Conservation (phyloP, 768 basidiomycete species). For the Astraeus odoratus region DNA sequence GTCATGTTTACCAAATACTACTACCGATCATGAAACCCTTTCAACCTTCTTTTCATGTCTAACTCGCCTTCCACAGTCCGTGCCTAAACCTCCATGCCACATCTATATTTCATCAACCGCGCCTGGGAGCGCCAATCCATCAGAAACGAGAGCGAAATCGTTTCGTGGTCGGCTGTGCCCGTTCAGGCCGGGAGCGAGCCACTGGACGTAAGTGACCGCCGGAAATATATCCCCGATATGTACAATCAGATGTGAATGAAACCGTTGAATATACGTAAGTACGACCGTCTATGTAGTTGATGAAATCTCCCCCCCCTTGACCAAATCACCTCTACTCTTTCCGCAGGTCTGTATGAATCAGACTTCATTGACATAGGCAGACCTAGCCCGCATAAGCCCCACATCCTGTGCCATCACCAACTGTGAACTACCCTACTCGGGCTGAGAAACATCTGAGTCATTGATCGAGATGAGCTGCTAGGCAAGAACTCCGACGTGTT, state of each 20-base stretch:
- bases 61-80: slow-evolving; percentile 12
- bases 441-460: slow-evolving; percentile 2
- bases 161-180: slow-evolving; percentile 10
- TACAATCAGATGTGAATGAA: slow-evolving; percentile 17
- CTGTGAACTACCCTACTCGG: slow-evolving; percentile 14
- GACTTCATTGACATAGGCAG: slow-evolving; percentile 10
- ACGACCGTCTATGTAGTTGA: slow-evolving; percentile 13
- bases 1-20: slow-evolving; percentile 3
- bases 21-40: slow-evolving; percentile 20
- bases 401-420: slow-evolving; percentile 20
- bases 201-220: slow-evolving; percentile 25
- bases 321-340: slow-evolving; percentile 7
- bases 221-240: slow-evolving; percentile 18
- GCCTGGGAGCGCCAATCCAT: slow-evolving; percentile 17
- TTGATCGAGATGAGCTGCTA: slow-evolving; percentile 11
- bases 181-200: slow-evolving; percentile 25
- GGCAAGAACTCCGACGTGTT: slow-evolving; percentile 8
- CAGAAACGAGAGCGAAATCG: slow-evolving; percentile 6
- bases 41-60: slow-evolving; percentile 23
- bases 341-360: slow-evolving; percentile 16
- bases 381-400: slow-evolving; percentile 22
- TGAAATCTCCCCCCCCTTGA: slow-evolving; percentile 8
- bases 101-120: slow-evolving; percentile 11
- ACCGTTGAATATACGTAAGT: slow-evolving; percentile 12
- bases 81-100: slow-evolving; percentile 12